Evolutionary conservation across 2,329 filamentous ascomycete genomes (phyloP).

Genomic region (Ophiostoma perfectum): DNA sequence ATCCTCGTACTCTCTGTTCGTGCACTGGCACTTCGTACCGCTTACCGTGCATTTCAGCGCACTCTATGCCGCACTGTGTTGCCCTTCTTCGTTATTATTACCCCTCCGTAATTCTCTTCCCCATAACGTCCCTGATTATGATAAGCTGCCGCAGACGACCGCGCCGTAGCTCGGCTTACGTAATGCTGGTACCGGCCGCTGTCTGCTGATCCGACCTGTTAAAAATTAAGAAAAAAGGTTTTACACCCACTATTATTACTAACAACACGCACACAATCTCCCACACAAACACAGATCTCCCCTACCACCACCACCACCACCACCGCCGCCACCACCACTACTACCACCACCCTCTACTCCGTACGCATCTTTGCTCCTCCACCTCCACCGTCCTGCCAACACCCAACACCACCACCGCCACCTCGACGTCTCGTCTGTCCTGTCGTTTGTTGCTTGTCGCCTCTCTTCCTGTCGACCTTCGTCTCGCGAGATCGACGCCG

Average conservation of each 20-base stretch:
- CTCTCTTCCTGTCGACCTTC: neutral
- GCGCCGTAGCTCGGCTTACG: neutral
- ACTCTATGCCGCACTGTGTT: neutral
- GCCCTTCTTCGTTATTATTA: neutral
- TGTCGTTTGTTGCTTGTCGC: neutral
- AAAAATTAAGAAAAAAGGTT: slow-evolving; percentile 30
- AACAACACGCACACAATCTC: slow-evolving; percentile 27
- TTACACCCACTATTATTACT: slow-evolving; percentile 24
- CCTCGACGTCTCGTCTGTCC: neutral
- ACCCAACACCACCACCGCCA: slow-evolving; percentile 1
- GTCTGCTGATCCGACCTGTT: slow-evolving; percentile 24
- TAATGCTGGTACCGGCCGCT: neutral
- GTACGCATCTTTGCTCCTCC: slow-evolving; percentile 7
- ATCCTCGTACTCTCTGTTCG: neutral
- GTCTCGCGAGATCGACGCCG: neutral
- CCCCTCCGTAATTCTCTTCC: slow-evolving; percentile 1
- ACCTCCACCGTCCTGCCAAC: neutral
- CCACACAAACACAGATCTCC: slow-evolving; percentile 10
- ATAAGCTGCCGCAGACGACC: neutral
- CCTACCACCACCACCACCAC: neutral
- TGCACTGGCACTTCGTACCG: no score
- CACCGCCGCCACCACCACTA: neutral
- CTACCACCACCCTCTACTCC: slow-evolving; percentile 1
- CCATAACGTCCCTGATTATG: neutral
- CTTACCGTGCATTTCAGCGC: no score